These are phyloP conservation scores for Penicillium rolfsii DNA, from an alignment of 2,329 filamentous ascomycete genomes.

Conservation along the genomic window DNA sequence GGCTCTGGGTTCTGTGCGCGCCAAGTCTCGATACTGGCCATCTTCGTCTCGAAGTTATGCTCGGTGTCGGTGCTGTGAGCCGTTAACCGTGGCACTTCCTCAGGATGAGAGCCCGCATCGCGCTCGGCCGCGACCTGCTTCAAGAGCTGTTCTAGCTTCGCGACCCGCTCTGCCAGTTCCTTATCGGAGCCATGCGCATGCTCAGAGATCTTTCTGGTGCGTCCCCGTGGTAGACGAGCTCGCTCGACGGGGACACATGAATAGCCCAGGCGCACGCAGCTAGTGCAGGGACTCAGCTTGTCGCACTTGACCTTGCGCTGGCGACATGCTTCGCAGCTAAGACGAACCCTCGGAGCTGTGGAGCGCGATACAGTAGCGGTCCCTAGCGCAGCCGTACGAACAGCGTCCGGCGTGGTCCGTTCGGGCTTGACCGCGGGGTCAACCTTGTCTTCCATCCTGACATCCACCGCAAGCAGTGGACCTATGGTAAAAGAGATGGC, in stretches of 20 bases:
- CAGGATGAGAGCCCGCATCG: background rate
- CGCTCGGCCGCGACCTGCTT: constrained; percentile 21
- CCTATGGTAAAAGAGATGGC: background rate
- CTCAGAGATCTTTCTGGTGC: constrained; percentile 26
- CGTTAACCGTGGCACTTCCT: background rate
- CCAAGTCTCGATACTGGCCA: constrained; percentile 13
- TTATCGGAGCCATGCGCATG: constrained; percentile 18
- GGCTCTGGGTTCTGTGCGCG: constrained; percentile 6
- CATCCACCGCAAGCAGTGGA: constrained; percentile 6
- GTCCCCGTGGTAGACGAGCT: constrained; percentile 38
- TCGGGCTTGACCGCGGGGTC: constrained; percentile 16
- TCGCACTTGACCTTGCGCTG: constrained; percentile 42
- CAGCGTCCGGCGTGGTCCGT: constrained; percentile 1
- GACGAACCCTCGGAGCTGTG: constrained; percentile 28
- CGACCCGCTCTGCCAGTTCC: constrained; percentile 30
- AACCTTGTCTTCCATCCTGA: constrained; percentile 19
- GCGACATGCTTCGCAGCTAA: constrained; percentile 38
- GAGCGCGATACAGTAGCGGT: constrained; percentile 18
- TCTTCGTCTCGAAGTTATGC: constrained; percentile 10
- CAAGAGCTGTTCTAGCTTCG: constrained; percentile 32
- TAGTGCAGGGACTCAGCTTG: constrained; percentile 38
- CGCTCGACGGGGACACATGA: constrained; percentile 37
- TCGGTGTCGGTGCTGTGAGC: constrained; percentile 3
- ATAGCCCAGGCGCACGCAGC: constrained; percentile 31
- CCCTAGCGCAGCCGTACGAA: background rate